Evolutionary conservation across 2,329 filamentous ascomycete species (phyloP).

Genomic region (Dendryphion nanum): DNA sequence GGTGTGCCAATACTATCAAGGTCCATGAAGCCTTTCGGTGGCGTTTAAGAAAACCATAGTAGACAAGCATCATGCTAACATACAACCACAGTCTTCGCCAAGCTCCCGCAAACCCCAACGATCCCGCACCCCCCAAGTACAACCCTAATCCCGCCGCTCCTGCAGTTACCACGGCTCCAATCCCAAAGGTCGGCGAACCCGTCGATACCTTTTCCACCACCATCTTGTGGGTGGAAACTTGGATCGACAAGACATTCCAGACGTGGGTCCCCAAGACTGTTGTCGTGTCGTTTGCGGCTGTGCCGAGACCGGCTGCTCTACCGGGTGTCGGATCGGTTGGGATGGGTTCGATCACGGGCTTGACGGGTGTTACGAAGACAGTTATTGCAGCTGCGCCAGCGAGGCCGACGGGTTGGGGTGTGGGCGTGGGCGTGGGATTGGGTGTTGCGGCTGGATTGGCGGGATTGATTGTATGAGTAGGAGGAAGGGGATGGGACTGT

Average conservation of each 20-base stretch:
- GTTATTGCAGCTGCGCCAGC: slow-evolving; percentile 21
- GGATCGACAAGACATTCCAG: slow-evolving; percentile 19
- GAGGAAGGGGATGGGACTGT: too few relatives aligned
- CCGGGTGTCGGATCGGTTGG: slow-evolving; percentile 33
- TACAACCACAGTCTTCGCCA: background rate
- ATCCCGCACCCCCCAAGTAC: background rate
- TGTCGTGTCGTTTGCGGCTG: slow-evolving; percentile 23
- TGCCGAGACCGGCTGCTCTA: slow-evolving; percentile 15
- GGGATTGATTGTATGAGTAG: slow-evolving; percentile 17
- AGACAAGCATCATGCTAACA: background rate
- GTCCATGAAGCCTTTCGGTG: background rate
- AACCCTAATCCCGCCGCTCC: background rate
- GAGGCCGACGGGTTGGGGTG: slow-evolving; percentile 11
- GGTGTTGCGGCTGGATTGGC: slow-evolving; percentile 19
- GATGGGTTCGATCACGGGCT: slow-evolving; percentile 34
- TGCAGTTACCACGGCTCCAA: background rate
- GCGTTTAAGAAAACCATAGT: background rate
- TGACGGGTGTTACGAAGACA: slow-evolving; percentile 26
- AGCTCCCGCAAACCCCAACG: background rate
- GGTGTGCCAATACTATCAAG: background rate
- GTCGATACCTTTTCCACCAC: slow-evolving; percentile 18
- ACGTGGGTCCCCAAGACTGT: slow-evolving; percentile 35
- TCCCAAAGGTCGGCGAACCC: slow-evolving; percentile 5
- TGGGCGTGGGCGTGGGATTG: slow-evolving; percentile 18
- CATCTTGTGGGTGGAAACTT: slow-evolving; percentile 34